phyloP scores from a whole-genome alignment of 2,329 filamentous ascomycete genomes.

The Stemphylium lycopersici region DNA sequence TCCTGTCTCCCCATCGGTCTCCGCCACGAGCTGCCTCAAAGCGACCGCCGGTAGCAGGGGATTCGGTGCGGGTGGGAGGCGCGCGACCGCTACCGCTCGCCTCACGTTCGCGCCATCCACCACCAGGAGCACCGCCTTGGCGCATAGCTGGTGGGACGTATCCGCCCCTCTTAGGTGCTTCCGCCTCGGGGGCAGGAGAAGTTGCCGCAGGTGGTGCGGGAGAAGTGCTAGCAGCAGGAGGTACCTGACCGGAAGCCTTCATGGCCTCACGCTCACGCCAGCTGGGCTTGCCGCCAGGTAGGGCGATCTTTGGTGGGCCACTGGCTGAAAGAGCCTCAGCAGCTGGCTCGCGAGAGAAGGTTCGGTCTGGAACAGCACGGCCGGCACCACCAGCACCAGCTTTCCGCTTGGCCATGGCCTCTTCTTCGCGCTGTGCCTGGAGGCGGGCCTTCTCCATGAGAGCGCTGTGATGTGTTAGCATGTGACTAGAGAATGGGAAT shows the following conservation, averaged over 20 bases:
- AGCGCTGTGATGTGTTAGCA: slow-evolving; percentile 57
- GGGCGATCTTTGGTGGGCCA: slow-evolving; percentile 66
- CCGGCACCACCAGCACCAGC: slow-evolving; percentile 40
- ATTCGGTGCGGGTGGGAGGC: slow-evolving; percentile 37
- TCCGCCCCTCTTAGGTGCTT: slow-evolving; percentile 48
- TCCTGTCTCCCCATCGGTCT: slow-evolving; percentile 41
- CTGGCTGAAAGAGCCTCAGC: slow-evolving; percentile 46
- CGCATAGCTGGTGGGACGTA: slow-evolving; percentile 57
- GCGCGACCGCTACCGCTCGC: slow-evolving; percentile 36
- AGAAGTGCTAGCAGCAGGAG: slow-evolving; percentile 43
- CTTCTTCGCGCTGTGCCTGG: slow-evolving; percentile 85
- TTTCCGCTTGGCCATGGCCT: slow-evolving; percentile 76
- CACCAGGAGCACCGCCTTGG: slow-evolving; percentile 39
- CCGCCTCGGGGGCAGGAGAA: slow-evolving; percentile 40
- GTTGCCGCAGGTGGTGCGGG: slow-evolving; percentile 36
- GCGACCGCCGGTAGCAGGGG: slow-evolving; percentile 27
- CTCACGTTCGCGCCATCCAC: slow-evolving; percentile 48
- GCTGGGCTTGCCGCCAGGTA: slow-evolving; percentile 67
- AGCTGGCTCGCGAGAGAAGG: slow-evolving; percentile 47
- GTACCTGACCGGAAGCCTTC: slow-evolving; percentile 42
- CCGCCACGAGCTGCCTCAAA: slow-evolving; percentile 23
- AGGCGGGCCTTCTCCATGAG: slow-evolving; percentile 66
- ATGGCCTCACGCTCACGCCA: slow-evolving; percentile 76
- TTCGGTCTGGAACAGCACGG: slow-evolving; percentile 28
- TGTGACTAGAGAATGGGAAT: slow-evolving; percentile 4